Evolutionary conservation across 192 early-diverging fungal species (phyloP).

Genomic region (Entomortierella beljakovae): DNA sequence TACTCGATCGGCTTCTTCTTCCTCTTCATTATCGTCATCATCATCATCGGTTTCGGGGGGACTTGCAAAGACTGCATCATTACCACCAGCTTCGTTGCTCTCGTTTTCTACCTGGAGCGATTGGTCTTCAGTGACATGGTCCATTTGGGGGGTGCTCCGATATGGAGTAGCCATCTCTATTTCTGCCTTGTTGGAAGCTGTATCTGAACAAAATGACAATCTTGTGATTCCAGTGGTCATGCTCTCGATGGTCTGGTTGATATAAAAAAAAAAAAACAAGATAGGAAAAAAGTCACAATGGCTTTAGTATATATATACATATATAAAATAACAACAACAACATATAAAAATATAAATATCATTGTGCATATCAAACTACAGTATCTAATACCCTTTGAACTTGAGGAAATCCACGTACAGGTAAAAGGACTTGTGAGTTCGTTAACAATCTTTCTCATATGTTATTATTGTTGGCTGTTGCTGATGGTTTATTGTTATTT

Average conservation of each 20-base stretch:
- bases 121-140: conserved; percentile 43
- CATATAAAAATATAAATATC: no score
- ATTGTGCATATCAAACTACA: no score
- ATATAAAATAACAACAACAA: no score
- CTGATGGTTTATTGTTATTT: no score
- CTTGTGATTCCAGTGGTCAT: conserved; percentile 87
- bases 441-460: no score
- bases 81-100: conserved; percentile 28
- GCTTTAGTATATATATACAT: no score
- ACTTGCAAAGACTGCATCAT: neutral
- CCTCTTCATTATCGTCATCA: neutral
- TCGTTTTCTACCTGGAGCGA: conserved; percentile 38
- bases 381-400: no score
- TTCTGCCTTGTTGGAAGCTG: conserved; percentile 82
- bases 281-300: no score
- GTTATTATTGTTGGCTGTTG: no score
- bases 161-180: conserved; percentile 42
- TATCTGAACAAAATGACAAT: conserved; percentile 97
- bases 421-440: no score
- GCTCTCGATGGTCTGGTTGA: conserved; percentile 62
- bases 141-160: conserved; percentile 34
- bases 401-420: no score
- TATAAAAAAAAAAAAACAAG: conserved; percentile 14
- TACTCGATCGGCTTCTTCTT: neutral
- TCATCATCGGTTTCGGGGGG: neutral